Evolutionary conservation across 768 basidiomycete genomes (phyloP).

Genomic region (Mycena latifolia): DNA sequence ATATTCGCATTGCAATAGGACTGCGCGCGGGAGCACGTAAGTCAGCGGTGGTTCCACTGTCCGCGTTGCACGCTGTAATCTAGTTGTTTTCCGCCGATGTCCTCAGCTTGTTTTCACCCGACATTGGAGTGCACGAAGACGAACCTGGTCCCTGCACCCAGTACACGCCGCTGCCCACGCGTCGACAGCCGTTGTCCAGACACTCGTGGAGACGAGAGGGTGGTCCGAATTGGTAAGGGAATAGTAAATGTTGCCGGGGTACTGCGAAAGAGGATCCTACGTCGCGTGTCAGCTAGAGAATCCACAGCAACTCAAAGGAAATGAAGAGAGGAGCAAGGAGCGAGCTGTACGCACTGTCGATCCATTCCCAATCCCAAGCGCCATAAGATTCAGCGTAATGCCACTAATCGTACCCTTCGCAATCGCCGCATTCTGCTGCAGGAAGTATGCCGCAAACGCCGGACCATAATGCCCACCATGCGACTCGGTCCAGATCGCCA

Average conservation of each 20-base stretch:
- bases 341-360: slow-evolving; percentile 66
- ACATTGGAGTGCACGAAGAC: too few species aligned
- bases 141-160: slow-evolving; percentile 67
- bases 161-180: too few species aligned
- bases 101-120: too few species aligned
- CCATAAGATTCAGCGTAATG: slow-evolving; percentile 67
- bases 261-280: slow-evolving; percentile 62
- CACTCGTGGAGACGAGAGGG: slow-evolving; percentile 58
- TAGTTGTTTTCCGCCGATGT: too few species aligned
- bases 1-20: slow-evolving; percentile 70
- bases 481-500: slow-evolving; percentile 78
- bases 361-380: slow-evolving; percentile 74
- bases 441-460: slow-evolving; percentile 73
- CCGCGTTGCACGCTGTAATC: too few species aligned
- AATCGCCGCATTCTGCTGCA: slow-evolving; percentile 70
- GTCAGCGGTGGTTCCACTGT: too few species aligned
- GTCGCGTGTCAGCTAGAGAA: too few species aligned
- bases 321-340: too few species aligned
- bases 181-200: slow-evolving; percentile 55
- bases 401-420: slow-evolving; percentile 58
- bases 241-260: slow-evolving; percentile 69
- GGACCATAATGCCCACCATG: slow-evolving; percentile 82
- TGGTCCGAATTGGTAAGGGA: slow-evolving; percentile 69
- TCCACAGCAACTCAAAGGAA: too few species aligned
- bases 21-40: slow-evolving; percentile 71